phyloP scores from a whole-genome alignment of 1,139 yeast species.

The Cylindricascospora bacillispora region DNA sequence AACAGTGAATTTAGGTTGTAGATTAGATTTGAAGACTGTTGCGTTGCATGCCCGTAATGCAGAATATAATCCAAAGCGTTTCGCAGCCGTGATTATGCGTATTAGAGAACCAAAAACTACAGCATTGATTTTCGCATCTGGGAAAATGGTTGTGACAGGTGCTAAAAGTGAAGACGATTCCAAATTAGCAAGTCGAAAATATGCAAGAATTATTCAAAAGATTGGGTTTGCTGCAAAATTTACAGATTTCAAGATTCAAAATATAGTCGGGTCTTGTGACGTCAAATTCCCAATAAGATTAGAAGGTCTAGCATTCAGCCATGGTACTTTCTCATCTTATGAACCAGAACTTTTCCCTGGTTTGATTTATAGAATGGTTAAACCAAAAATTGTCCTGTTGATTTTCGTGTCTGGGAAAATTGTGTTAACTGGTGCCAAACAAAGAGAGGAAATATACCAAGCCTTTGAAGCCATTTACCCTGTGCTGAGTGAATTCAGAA shows the following conservation, averaged over 20 bases:
- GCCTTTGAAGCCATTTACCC: slow-evolving; percentile 98
- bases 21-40: slow-evolving; percentile 89
- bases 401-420: slow-evolving; percentile 96
- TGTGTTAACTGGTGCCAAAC: slow-evolving; percentile 97
- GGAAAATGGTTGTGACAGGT: slow-evolving; percentile 99
- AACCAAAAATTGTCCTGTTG: slow-evolving; percentile 90
- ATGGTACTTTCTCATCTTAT: slow-evolving; percentile 96
- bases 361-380: slow-evolving; percentile 97
- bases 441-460: slow-evolving; percentile 95
- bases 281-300: slow-evolving; percentile 94
- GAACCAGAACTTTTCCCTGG: slow-evolving; percentile 99
- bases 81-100: slow-evolving; percentile 99
- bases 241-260: slow-evolving; percentile 94
- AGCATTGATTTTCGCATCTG: slow-evolving; percentile 94
- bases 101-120: slow-evolving; percentile 98
- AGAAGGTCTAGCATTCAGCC: slow-evolving; percentile 96
- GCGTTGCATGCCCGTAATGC: slow-evolving; percentile 99
- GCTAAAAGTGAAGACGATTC: slow-evolving; percentile 98
- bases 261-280: slow-evolving; percentile 97
- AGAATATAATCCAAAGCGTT: slow-evolving; percentile 94
- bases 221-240: slow-evolving; percentile 93
- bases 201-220: slow-evolving; percentile 95
- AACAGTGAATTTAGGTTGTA: slow-evolving; percentile 91
- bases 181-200: slow-evolving; percentile 90
- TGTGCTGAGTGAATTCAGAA: slow-evolving; percentile 94